Evolutionary conservation across 2,329 filamentous ascomycete species (phyloP).

Genomic region (Epicoccum nigrum): DNA sequence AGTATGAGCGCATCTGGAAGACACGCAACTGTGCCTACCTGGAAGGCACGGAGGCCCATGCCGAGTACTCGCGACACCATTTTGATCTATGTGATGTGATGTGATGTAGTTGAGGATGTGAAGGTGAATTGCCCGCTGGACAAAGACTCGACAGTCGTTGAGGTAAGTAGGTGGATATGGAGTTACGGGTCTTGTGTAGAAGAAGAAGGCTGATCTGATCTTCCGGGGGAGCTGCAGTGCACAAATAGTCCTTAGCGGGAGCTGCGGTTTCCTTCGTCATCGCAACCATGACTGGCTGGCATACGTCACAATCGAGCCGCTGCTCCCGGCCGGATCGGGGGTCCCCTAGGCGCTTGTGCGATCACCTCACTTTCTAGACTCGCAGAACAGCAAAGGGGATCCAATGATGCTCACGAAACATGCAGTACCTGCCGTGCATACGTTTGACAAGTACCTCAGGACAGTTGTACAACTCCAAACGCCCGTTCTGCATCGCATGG

Average conservation of each 20-base stretch:
- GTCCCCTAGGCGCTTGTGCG: constrained; percentile 9
- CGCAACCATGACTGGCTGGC: constrained; percentile 10
- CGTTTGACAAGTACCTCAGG: constrained; percentile 1
- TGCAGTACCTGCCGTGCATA: constrained; percentile 11
- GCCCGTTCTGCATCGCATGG: not conserved
- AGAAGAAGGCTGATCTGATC: constrained; percentile 11
- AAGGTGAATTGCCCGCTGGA: constrained; percentile 7
- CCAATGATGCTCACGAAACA: constrained; percentile 12
- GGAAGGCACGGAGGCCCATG: constrained; percentile 49
- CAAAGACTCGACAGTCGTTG: not conserved
- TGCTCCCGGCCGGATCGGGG: constrained; percentile 11
- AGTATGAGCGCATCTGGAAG: not conserved
- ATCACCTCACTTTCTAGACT: constrained; percentile 12
- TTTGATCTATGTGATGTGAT: constrained; percentile 13
- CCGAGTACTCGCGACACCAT: constrained; percentile 52
- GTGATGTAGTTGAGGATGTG: constrained; percentile 11
- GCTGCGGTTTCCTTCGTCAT: constrained; percentile 21
- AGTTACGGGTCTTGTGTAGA: constrained; percentile 5
- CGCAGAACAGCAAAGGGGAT: not conserved
- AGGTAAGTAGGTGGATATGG: not conserved
- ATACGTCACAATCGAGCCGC: constrained; percentile 14
- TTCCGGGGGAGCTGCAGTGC: constrained; percentile 14
- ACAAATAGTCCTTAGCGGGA: constrained; percentile 17
- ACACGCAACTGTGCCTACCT: constrained; percentile 43
- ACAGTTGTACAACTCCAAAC: no score